These are phyloP conservation scores for Leccinum disarticulatum DNA, from an alignment of 768 basidiomycete genomes.

Conservation along the genomic window DNA sequence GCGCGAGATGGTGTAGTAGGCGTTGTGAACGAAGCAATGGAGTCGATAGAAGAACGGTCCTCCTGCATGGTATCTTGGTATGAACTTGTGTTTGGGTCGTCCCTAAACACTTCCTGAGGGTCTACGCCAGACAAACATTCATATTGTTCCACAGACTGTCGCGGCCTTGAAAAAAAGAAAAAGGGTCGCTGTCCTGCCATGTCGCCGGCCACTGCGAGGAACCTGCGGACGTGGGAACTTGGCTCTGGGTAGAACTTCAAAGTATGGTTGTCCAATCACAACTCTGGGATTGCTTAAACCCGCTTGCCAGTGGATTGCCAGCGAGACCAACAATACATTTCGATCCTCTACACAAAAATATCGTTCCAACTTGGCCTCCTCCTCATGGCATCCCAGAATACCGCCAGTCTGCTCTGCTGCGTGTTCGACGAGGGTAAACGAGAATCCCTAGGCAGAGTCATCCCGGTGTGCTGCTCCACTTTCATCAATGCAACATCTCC, in stretches of 20 bases:
- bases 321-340: not conserved
- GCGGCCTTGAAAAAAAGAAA: constrained; percentile 14
- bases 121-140: constrained; percentile 47
- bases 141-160: constrained; percentile 37
- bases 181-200: constrained; percentile 20
- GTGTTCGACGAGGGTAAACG: constrained; percentile 13
- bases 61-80: constrained; percentile 28
- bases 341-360: constrained; percentile 40
- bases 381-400: constrained; percentile 71
- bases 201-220: constrained; percentile 1
- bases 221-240: constrained; percentile 13
- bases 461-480: constrained; percentile 49
- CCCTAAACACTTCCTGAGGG: constrained; percentile 38
- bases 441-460: constrained; percentile 45
- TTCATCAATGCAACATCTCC: constrained; percentile 50
- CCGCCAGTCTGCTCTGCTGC: constrained; percentile 51
- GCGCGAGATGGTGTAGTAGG: constrained; percentile 65
- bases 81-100: constrained; percentile 12
- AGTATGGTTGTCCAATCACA: not conserved
- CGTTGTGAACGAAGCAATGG: constrained; percentile 38
- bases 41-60: constrained; percentile 27
- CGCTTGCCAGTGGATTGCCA: too few relatives aligned
- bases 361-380: constrained; percentile 71
- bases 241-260: not conserved
- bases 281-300: too few relatives aligned